A percentile compares a stretch with the other conserved stretches of the same genome.
These are phyloP conservation scores for Harrya chromipes DNA, from an alignment of 768 basidiomycete species.

Conservation along the genomic window DNA sequence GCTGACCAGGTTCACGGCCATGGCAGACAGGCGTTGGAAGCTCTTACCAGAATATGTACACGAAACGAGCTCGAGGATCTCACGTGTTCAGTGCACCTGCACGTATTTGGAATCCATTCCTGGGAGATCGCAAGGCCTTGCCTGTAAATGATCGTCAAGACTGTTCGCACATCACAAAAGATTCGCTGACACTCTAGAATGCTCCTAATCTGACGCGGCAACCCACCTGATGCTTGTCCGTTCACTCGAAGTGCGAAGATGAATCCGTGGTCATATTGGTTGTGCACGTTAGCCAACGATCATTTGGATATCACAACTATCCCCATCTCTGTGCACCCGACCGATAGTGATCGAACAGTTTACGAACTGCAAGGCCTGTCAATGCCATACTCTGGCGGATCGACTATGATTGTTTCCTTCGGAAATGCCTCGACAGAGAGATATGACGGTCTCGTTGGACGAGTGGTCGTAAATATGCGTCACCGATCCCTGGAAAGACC, in stretches of 20 bases:
- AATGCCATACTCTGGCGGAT: conserved; percentile 1
- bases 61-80: conserved; percentile 17
- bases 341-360: conserved; percentile 8
- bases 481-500: neutral
- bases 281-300: conserved; percentile 12
- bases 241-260: conserved; percentile 7
- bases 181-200: conserved; percentile 8
- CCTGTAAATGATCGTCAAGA: neutral
- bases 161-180: conserved; percentile 11
- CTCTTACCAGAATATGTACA: conserved; percentile 9
- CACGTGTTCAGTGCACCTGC: neutral
- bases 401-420: neutral
- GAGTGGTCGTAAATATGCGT: conserved; percentile 2
- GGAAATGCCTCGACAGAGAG: conserved; percentile 16
- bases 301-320: neutral
- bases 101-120: conserved; percentile 16
- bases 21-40: no score
- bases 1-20: no score
- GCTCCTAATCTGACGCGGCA: conserved; percentile 2
- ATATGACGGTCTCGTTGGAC: conserved; percentile 25
- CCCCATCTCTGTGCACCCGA: conserved; percentile 9
- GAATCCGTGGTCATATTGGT: neutral
- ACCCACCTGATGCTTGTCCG: conserved; percentile 8
- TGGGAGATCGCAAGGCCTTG: conserved; percentile 6
- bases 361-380: conserved; percentile 11